phyloP scores from a whole-genome alignment of 495 filamentous ascomycete species.

The Umbilicaria muhlenbergii region DNA sequence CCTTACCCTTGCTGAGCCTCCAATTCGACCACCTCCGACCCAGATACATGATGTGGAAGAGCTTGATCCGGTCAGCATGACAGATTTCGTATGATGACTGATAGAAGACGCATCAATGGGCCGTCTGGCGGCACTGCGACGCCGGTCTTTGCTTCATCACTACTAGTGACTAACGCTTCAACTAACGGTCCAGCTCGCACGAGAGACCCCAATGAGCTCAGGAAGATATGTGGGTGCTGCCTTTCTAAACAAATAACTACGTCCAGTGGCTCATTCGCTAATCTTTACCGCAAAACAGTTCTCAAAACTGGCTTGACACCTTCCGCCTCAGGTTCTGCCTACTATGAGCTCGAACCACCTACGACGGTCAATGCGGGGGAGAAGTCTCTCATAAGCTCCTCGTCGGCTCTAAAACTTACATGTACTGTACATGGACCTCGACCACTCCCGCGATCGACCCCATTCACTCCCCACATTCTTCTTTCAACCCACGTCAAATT shows the following conservation, averaged over 20 bases:
- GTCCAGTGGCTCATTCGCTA: background rate
- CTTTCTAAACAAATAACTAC: background rate
- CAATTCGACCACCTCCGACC: too few relatives aligned
- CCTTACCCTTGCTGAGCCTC: too few relatives aligned
- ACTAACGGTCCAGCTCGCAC: slow-evolving; percentile 27
- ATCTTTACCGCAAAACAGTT: slow-evolving; percentile 31
- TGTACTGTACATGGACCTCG: slow-evolving; percentile 88
- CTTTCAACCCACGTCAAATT: slow-evolving; percentile 90
- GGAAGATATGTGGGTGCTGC: slow-evolving; percentile 63
- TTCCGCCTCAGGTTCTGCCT: slow-evolving; percentile 86
- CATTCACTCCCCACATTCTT: slow-evolving; percentile 80
- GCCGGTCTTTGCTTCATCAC: slow-evolving; percentile 45
- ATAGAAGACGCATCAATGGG: slow-evolving; percentile 83
- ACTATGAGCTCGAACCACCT: slow-evolving; percentile 65
- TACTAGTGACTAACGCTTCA: slow-evolving; percentile 21
- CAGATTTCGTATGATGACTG: slow-evolving; percentile 41
- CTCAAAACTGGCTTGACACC: slow-evolving; percentile 85
- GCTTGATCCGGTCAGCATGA: too few relatives aligned
- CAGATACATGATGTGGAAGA: too few relatives aligned
- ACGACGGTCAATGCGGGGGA: slow-evolving; percentile 30
- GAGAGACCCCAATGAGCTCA: slow-evolving; percentile 45
- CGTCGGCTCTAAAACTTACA: slow-evolving; percentile 67
- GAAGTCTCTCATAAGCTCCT: slow-evolving; percentile 30
- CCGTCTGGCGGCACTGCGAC: slow-evolving; percentile 62
- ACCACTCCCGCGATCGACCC: slow-evolving; percentile 73